Percentiles rank a stretch among this genome's conserved stretches.
These are phyloP conservation scores for Tilletia indica DNA, from an alignment of 1,284 basidiomycete genomes.

Conservation along the genomic window DNA sequence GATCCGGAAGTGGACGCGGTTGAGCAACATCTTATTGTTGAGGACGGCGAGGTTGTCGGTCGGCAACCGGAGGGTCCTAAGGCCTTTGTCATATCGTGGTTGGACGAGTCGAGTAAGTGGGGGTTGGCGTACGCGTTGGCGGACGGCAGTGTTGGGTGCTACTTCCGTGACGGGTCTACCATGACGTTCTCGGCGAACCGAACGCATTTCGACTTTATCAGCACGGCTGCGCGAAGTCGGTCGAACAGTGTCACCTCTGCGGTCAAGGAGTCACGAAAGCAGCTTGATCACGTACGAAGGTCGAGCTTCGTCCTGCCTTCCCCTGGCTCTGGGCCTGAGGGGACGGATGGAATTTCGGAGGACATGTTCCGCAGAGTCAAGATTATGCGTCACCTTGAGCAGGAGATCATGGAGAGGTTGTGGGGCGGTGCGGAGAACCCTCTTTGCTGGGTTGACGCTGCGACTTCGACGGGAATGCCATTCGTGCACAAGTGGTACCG, in stretches of 20 bases:
- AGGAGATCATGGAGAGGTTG: conserved; percentile 52
- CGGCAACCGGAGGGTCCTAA: conserved; percentile 65
- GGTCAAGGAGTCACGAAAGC: conserved; percentile 55
- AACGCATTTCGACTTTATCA: conserved; percentile 25
- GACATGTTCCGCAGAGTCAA: conserved; percentile 29
- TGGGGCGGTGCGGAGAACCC: conserved; percentile 57
- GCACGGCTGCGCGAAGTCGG: conserved; percentile 1
- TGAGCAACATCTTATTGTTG: conserved; percentile 19
- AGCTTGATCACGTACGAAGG: conserved; percentile 9
- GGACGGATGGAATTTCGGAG: conserved; percentile 1
- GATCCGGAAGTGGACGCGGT: conserved; percentile 61
- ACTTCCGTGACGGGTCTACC: conserved; percentile 92
- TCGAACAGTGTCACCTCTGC: conserved; percentile 15
- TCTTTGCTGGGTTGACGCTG: conserved; percentile 60
- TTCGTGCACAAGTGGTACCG: conserved; percentile 93
- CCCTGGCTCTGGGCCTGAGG: not conserved
- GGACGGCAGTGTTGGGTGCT: conserved; percentile 88
- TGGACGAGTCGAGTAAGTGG: conserved; percentile 97
- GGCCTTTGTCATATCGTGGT: conserved; percentile 94
- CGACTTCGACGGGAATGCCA: conserved; percentile 76
- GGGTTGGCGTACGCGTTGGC: conserved; percentile 96
- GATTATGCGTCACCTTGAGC: conserved; percentile 50
- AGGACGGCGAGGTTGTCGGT: conserved; percentile 57
- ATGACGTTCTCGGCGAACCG: conserved; percentile 54
- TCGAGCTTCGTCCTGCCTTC: conserved; percentile 8